Percentiles rank a stretch among this genome's conserved stretches.
Evolutionary conservation across 805 yeast genomes (phyloP).

Genomic region (Kurtzmaniella cleridarum): DNA sequence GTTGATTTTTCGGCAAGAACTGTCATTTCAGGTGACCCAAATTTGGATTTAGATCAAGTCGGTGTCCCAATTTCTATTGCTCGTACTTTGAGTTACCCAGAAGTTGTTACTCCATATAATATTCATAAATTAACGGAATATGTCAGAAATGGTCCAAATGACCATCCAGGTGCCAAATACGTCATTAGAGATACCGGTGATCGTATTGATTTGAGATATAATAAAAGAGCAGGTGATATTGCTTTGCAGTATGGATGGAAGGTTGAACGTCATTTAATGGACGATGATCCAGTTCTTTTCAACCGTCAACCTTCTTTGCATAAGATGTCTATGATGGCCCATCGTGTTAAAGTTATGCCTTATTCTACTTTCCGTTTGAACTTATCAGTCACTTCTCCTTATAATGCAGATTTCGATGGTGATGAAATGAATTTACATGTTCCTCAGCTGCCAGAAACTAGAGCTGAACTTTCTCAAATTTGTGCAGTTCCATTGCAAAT

Average conservation of each 20-base stretch:
- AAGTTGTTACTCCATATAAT: slow-evolving; percentile 95
- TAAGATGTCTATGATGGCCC: slow-evolving; percentile 99
- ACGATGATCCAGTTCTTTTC: slow-evolving; percentile 94
- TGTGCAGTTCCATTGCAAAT: slow-evolving; percentile 97
- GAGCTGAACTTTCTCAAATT: slow-evolving; percentile 91
- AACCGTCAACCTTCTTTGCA: slow-evolving; percentile 99
- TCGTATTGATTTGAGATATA: slow-evolving; percentile 94
- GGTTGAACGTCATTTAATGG: slow-evolving; percentile 97
- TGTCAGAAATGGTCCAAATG: slow-evolving; percentile 97
- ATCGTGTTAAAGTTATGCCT: slow-evolving; percentile 97
- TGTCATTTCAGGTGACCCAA: slow-evolving; percentile 98
- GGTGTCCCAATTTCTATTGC: slow-evolving; percentile 99
- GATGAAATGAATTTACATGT: slow-evolving; percentile 99
- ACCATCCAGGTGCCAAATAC: slow-evolving; percentile 99
- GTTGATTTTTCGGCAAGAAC: slow-evolving; percentile 99
- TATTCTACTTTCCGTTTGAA: slow-evolving; percentile 96
- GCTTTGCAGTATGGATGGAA: slow-evolving; percentile 98
- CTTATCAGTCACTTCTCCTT: slow-evolving; percentile 97
- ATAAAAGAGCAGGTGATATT: slow-evolving; percentile 97
- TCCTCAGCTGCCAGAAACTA: slow-evolving; percentile 96
- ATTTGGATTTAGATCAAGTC: slow-evolving; percentile 93
- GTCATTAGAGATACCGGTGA: slow-evolving; percentile 98
- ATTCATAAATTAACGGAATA: slow-evolving; percentile 88
- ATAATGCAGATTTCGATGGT: slow-evolving; percentile 99
- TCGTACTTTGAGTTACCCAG: slow-evolving; percentile 92